Conservation (phyloP, 75 land plant genomes). For the Pinus taeda region DNA sequence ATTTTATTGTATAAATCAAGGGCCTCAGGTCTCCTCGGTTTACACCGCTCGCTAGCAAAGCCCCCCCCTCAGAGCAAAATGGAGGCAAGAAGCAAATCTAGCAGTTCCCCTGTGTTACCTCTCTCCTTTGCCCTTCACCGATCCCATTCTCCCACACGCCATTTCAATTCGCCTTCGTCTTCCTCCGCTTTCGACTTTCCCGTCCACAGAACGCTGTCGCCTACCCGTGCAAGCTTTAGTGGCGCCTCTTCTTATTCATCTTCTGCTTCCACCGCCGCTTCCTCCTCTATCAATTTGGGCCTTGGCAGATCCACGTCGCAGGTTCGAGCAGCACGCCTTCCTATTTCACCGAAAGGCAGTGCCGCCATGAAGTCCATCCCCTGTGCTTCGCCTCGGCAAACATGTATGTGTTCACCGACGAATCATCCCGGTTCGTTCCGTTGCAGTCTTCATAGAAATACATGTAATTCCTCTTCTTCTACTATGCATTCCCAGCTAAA, state of each 20-base stretch:
- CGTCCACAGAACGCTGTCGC: not conserved
- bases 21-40: too few relatives aligned
- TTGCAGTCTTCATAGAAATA: not conserved
- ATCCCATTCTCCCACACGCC: too few relatives aligned
- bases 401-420: not conserved
- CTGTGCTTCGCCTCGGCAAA: not conserved
- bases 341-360: not conserved
- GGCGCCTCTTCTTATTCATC: not conserved
- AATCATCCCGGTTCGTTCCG: constrained; percentile 2
- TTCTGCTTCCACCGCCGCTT: not conserved
- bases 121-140: too few relatives aligned
- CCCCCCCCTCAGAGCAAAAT: not conserved
- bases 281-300: not conserved
- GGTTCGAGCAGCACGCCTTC: not conserved
- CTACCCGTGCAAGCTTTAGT: not conserved
- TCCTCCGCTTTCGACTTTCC: not conserved
- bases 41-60: too few relatives aligned
- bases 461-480: not conserved
- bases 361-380: too few relatives aligned
- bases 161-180: too few relatives aligned
- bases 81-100: constrained; percentile 2
- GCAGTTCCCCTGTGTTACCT: not conserved
- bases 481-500: constrained; percentile 2
- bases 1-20: too few relatives aligned
- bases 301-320: not conserved